Evolutionary conservation across 202 grass and related monocot genomes (phyloP), one percentile per base, ranked within the genome.

Genomic region (Schoenoplectus triqueter): DNA sequence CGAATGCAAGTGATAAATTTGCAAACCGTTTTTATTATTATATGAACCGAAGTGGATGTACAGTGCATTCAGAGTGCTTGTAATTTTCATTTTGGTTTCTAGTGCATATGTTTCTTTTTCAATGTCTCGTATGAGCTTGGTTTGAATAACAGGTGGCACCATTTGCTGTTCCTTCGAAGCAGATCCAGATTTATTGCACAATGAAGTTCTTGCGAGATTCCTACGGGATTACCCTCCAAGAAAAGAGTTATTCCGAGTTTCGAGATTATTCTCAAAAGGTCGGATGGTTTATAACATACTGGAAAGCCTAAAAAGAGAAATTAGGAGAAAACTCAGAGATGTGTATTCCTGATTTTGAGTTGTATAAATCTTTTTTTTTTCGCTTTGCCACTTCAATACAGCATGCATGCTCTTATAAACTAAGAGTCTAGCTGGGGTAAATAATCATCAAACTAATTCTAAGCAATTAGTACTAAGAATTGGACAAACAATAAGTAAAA

Each of bases 151-250:
- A 77, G 20, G 5, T 40, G 50, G 19, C 72, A 55, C 20, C 20
- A 76, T 76, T 31, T 76, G 72, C 72, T 40, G 50, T 56, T 76
- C 20, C 19, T 77, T 77, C 50, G 51, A 57, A 77, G 51, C 73
- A 6, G 56, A 56, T 77, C 51, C 73, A 77, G 45, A 31, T 31
- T 18, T 72, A 9, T 55, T 75, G 48, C 1, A 45, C 11, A 2
- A 13, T 55, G 31, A 77, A 56, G 20, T 77, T 72, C 6, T 72
- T 42, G 31, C 31, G 31, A 31, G 31, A 31, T 31, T 31, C 31
- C 31, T 31, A 14, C 45, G 8, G 39, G 11, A 77, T 39, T 31
- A 31, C 31, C 31, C 31, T 31, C 31, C 31, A 31, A 31, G 31
- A 31, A 31, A 31, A 31, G 31, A 31, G 31, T 31, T 31, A 31